These are phyloP conservation scores for Candida sphagnicola DNA, from an alignment of 805 yeast genomes.

Conservation along the genomic window DNA sequence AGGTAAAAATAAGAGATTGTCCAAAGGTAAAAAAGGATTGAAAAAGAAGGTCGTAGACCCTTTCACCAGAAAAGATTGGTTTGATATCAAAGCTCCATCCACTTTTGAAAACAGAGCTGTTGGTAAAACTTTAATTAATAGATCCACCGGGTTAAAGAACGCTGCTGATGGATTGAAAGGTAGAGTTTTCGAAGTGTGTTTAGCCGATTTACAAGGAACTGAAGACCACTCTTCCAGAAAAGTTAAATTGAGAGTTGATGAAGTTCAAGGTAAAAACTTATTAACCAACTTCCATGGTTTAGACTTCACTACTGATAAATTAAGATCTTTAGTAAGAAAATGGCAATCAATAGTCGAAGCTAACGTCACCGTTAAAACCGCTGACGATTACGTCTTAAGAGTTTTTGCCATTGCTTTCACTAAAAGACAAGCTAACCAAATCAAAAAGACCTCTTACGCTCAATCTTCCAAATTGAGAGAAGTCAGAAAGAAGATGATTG, in stretches of 20 bases:
- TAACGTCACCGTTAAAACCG: constrained; percentile 92
- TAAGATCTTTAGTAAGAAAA: constrained; percentile 92
- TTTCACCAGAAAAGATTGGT: constrained; percentile 97
- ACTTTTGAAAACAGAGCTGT: constrained; percentile 95
- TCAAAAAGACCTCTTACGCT: constrained; percentile 94
- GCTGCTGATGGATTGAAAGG: constrained; percentile 96
- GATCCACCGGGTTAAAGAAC: constrained; percentile 92
- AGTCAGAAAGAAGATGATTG: constrained; percentile 90
- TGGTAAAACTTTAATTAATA: constrained; percentile 96
- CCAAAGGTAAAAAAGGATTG: constrained; percentile 85
- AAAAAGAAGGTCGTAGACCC: constrained; percentile 99
- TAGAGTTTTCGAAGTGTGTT: constrained; percentile 86
- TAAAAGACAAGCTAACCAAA: constrained; percentile 90
- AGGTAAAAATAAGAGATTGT: constrained; percentile 85
- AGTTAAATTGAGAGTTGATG: constrained; percentile 92
- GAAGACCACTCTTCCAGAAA: constrained; percentile 97
- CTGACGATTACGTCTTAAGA: constrained; percentile 93
- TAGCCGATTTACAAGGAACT: constrained; percentile 94
- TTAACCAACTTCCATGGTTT: constrained; percentile 98
- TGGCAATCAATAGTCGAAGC: constrained; percentile 97
- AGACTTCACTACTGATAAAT: constrained; percentile 94
- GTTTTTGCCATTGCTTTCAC: constrained; percentile 95
- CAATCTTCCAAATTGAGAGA: constrained; percentile 93
- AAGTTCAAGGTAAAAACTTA: constrained; percentile 95
- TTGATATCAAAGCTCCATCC: constrained; percentile 94